A percentile compares a stretch with the other conserved stretches of the same genome.
Conservation (phyloP, 2,329 filamentous ascomycete genomes). For the Pseudogymnoascus sp. region DNA sequence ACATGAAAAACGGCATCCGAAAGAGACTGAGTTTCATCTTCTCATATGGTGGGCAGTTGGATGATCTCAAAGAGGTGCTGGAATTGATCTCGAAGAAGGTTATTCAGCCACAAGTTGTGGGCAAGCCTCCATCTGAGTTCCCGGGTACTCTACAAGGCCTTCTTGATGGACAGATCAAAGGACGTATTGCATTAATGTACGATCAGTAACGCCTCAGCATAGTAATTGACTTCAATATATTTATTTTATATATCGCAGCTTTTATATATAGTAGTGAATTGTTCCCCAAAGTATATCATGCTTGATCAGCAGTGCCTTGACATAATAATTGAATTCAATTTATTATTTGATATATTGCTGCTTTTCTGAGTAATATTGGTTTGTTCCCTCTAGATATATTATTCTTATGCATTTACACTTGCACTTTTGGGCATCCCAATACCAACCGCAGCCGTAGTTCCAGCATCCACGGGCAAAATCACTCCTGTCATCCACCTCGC, state of each 20-base stretch:
- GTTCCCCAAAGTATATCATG: neutral
- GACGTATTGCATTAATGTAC: neutral
- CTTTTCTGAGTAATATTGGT: neutral
- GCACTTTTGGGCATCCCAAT: constrained; percentile 4
- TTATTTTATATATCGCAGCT: neutral
- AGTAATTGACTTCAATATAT: neutral
- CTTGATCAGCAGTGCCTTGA: neutral
- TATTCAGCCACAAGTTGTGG: constrained; percentile 30
- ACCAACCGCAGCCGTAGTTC: constrained; percentile 34
- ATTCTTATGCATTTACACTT: constrained; percentile 4
- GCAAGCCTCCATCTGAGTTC: constrained; percentile 27
- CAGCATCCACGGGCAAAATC: constrained; percentile 39
- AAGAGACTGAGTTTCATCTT: constrained; percentile 35
- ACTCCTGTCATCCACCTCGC: constrained; percentile 43
- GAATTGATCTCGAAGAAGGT: constrained; percentile 29
- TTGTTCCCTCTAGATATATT: neutral
- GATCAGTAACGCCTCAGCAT: neutral
- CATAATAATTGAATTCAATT: neutral
- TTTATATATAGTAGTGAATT: neutral
- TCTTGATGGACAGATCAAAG: constrained; percentile 29
- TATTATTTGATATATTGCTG: neutral
- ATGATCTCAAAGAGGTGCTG: constrained; percentile 31
- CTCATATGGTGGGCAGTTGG: constrained; percentile 35
- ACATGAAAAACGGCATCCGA: constrained; percentile 37
- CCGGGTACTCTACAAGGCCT: constrained; percentile 28